Evolutionary conservation across 768 basidiomycete species (phyloP).

Genomic region (Kondoa malvinella): DNA sequence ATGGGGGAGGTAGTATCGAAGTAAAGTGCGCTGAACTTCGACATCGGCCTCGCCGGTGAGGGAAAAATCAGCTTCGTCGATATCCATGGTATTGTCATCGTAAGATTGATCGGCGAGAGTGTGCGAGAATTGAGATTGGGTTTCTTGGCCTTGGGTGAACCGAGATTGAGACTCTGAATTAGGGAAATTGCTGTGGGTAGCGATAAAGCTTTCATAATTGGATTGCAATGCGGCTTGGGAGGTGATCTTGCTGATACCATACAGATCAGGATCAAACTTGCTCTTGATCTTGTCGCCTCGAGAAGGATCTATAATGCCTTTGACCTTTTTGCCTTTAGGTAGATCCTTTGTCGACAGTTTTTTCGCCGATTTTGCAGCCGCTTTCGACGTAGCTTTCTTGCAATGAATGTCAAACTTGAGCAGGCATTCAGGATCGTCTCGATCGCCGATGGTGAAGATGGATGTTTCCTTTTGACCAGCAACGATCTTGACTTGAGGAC

Average conservation of each 20-base stretch:
- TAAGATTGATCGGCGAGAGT: not conserved
- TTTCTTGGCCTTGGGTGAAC: not conserved
- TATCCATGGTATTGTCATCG: slow-evolving; percentile 16
- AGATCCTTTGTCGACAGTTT: slow-evolving; percentile 33
- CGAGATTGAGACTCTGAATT: not conserved
- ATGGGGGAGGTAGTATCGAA: slow-evolving; percentile 13
- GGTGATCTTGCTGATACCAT: not conserved
- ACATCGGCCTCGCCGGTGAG: slow-evolving; percentile 23
- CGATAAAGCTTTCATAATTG: not conserved
- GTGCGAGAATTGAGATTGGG: not conserved
- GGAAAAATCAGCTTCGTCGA: slow-evolving; percentile 22
- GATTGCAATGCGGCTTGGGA: not conserved
- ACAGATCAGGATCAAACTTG: slow-evolving; percentile 3
- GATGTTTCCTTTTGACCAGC: slow-evolving; percentile 52
- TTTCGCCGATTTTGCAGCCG: slow-evolving; percentile 59
- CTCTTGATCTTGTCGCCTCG: slow-evolving; percentile 27
- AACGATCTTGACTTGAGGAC: slow-evolving; percentile 37
- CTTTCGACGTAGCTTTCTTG: slow-evolving; percentile 60
- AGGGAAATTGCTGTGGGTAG: not conserved
- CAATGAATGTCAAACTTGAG: slow-evolving; percentile 58
- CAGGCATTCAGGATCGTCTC: slow-evolving; percentile 47
- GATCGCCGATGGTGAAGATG: slow-evolving; percentile 61
- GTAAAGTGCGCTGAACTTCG: slow-evolving; percentile 12
- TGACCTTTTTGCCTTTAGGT: not conserved
- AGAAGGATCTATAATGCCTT: slow-evolving; percentile 1